Conservation (phyloP, 768 basidiomycete genomes). For the Daedaleopsis nitida region DNA sequence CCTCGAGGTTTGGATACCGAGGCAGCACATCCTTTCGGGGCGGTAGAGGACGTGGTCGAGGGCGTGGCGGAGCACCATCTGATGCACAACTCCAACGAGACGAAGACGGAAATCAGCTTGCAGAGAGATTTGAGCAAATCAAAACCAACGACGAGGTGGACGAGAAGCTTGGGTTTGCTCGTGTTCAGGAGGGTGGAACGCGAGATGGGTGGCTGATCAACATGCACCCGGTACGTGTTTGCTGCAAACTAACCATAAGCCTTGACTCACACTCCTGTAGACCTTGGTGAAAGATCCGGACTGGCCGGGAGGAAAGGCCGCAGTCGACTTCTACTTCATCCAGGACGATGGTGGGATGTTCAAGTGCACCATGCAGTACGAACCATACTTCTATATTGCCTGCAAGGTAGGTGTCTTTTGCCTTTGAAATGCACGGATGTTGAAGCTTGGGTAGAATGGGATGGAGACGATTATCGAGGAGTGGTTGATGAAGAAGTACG, state of each 20-base stretch:
- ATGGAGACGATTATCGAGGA: slow-evolving; percentile 91
- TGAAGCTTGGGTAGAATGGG: slow-evolving; percentile 54
- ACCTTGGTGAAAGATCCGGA: slow-evolving; percentile 87
- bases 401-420: slow-evolving; percentile 68
- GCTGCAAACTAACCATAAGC: neutral
- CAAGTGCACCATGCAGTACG: slow-evolving; percentile 89
- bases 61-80: slow-evolving; percentile 42
- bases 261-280: slow-evolving; percentile 37
- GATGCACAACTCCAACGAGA: slow-evolving; percentile 67
- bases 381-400: slow-evolving; percentile 92
- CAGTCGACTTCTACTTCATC: slow-evolving; percentile 96
- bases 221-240: slow-evolving; percentile 87
- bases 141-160: slow-evolving; percentile 83
- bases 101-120: slow-evolving; percentile 87
- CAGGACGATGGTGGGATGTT: slow-evolving; percentile 97
- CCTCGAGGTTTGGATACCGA: slow-evolving; percentile 42
- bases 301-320: slow-evolving; percentile 81
- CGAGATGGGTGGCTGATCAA: slow-evolving; percentile 96
- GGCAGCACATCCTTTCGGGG: slow-evolving; percentile 43
- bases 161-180: slow-evolving; percentile 86
- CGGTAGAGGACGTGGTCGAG: slow-evolving; percentile 49
- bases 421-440: neutral
- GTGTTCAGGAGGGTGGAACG: slow-evolving; percentile 74
- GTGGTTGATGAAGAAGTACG: slow-evolving; percentile 92
- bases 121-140: slow-evolving; percentile 84